These are phyloP conservation scores for Salmacisia buchloeana DNA, from an alignment of 1,284 basidiomycete genomes.

Conservation along the genomic window DNA sequence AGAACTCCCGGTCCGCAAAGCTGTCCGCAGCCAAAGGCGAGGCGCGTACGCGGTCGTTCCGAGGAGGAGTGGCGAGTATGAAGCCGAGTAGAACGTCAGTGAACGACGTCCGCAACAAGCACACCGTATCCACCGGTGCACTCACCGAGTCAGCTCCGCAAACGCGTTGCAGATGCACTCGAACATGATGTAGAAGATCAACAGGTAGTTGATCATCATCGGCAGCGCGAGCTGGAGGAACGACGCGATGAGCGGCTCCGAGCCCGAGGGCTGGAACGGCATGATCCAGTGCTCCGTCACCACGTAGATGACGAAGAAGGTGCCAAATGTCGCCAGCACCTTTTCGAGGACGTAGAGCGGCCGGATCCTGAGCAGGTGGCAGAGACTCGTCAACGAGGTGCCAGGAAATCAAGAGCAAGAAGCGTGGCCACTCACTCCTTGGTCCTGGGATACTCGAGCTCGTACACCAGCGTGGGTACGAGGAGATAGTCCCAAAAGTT, in stretches of 20 bases:
- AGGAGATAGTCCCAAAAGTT: constrained; percentile 85
- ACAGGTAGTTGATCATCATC: constrained; percentile 67
- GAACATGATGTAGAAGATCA: constrained; percentile 51
- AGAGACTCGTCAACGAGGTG: neutral
- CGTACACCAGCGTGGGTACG: constrained; percentile 89
- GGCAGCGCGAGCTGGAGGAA: constrained; percentile 83
- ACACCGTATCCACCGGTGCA: no score
- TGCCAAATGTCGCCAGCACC: constrained; percentile 87
- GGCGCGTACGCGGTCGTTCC: no score
- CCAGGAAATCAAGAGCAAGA: neutral
- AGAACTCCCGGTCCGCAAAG: constrained; percentile 95
- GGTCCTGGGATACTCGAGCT: constrained; percentile 89
- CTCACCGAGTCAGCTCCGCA: constrained; percentile 64
- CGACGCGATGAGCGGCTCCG: constrained; percentile 54
- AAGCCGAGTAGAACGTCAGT: no score
- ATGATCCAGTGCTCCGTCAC: constrained; percentile 87
- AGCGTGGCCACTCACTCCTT: constrained; percentile 56
- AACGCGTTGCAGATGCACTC: constrained; percentile 89
- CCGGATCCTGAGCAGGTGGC: constrained; percentile 61
- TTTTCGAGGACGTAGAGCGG: constrained; percentile 91
- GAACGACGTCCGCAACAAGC: no score
- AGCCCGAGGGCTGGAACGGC: constrained; percentile 42
- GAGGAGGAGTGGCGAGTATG: no score
- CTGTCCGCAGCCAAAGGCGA: no score
- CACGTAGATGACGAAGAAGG: constrained; percentile 74